Evolutionary conservation across 352 stramenopile genomes (phyloP), one percentile per base, ranked within the genome.

Genomic region (Globisporangium nagaii): DNA sequence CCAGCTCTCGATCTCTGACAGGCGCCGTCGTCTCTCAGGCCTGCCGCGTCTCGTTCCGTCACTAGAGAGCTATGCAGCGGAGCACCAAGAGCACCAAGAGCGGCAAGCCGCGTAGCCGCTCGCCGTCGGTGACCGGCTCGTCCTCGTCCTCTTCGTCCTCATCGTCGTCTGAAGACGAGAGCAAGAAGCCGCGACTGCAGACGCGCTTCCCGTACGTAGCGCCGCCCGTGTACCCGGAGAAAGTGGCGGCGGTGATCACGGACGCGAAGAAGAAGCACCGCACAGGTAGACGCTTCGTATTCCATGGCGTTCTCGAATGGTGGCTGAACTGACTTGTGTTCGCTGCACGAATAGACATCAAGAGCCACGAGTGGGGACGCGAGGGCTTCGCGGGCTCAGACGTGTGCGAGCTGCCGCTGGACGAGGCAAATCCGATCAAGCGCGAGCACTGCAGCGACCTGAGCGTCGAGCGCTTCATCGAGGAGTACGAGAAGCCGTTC

Each of bases 381-480:
- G 79, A 93, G 50, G 83, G 83, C n/a, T 93, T 93, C 53, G 83
- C 75, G 0, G 76, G 80, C n/a, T 90, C 80, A 15, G 56, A 88
- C 61, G 78, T 93, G 47, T 93, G 83, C 42, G 83, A 90, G 28
- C 64, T 90, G 61, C 71, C 74, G 40, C 55, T 93, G 54, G 79
- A 84, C 50, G 75, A 84, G 45, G 75, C 78, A 4, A 82, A 85
- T 34, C 55, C 61, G 7, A 75, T 96, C 47, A 73, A 79, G 61
- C 71, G 82, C 48, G 84, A 95, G 55, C 68, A 85, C 46, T 84
- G 72, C 63, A 82, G 72, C 28, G 73, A 95, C 32, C 56, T 96
- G 37, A 90, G 64, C 12, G 68, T 93, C 13, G 71, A 90, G 53
- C 65, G 85, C 13, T 96, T 96, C 58, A 86, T 91, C 32, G 63